Conservation (phyloP, 495 filamentous ascomycete species). For the Penicillium paradoxum region DNA sequence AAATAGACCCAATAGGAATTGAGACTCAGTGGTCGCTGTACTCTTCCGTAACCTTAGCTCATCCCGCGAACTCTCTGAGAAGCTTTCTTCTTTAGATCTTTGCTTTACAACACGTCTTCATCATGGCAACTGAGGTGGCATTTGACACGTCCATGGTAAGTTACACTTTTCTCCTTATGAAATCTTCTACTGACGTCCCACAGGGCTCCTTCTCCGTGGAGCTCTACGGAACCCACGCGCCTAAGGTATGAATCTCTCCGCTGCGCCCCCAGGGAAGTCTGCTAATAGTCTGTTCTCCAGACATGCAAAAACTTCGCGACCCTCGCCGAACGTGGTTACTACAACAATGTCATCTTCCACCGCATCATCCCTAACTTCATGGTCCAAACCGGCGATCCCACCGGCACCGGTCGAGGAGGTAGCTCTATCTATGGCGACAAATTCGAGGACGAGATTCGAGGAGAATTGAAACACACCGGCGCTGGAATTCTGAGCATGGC, state of each 20-base stretch:
- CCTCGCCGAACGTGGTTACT: conserved; percentile 77
- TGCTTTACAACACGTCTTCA: conserved; percentile 11
- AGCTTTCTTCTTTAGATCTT: background rate
- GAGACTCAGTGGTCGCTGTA: background rate
- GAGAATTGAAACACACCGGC: conserved; percentile 81
- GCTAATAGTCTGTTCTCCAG: conserved; percentile 30
- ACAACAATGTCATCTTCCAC: conserved; percentile 81
- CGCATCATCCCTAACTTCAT: conserved; percentile 95
- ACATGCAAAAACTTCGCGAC: conserved; percentile 88
- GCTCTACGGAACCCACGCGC: conserved; percentile 79
- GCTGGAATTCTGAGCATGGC: conserved; percentile 95
- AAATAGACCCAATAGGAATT: background rate
- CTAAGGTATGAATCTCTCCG: conserved; percentile 45
- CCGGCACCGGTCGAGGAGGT: conserved; percentile 90
- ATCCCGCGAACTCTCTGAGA: conserved; percentile 8
- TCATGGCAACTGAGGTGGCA: conserved; percentile 69
- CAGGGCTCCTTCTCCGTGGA: conserved; percentile 82
- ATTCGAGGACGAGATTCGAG: conserved; percentile 87
- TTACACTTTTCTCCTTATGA: background rate
- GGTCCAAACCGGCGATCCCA: conserved; percentile 95
- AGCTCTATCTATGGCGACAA: conserved; percentile 87
- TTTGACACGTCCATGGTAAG: conserved; percentile 79
- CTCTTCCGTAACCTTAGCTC: background rate
- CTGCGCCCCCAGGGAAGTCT: background rate
- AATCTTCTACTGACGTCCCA: conserved; percentile 14